Base-by-base conservation (phyloP, 352 stramenopile species). In the Phytophthora brassicae region DNA sequence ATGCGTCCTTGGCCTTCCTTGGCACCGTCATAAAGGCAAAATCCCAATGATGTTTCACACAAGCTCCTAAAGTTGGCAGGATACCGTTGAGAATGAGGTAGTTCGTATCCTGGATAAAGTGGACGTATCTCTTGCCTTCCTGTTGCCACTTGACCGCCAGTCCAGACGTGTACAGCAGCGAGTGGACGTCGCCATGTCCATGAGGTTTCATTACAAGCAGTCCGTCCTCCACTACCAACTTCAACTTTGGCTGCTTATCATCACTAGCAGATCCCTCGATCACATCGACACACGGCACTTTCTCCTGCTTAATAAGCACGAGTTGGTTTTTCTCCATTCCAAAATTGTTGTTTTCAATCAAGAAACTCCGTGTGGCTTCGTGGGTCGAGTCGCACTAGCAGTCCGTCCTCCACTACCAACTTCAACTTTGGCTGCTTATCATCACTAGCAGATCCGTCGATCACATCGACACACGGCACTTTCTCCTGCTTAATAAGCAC, bases 141-240 rank as follows among this genome's bases (percentile, higher is more conserved):
- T 78, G 36, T 2, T 73, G 64, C 94, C 92, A 98, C 17, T 74
- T 61, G 4, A 48, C 22, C 0, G 92, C 82, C 16, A 96, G 56
- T 9, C 89, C 84, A 8, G 81, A 93, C 24, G 60, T 74, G 56
- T 94, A 83, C 47, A 98, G 77, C 22, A 99, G 70, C 29, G 92
- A 88, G 76, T 99, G 97, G 22, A 99, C 96, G 74, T 99, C 97
- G 29, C 97, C 97, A 63, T 99, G 97, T 33, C 97, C 97, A 64
- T 99, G 97, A 0, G 97, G 97, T 73, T 99, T 99, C 59, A 97
- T 98, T 64, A 97, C 52, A 13, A 86, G 29, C 28, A 92, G 77
- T 6, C 49, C 44, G 4, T 67, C 43, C 20, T 66, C 60, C 26
- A 90, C 71, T 23, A 84, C 92, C 28, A 99, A 74, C 36, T 81